A percentile compares a stretch with the other conserved stretches of the same genome.
phyloP scores from a whole-genome alignment of 805 yeast species.

The Yarrowia sp. region DNA sequence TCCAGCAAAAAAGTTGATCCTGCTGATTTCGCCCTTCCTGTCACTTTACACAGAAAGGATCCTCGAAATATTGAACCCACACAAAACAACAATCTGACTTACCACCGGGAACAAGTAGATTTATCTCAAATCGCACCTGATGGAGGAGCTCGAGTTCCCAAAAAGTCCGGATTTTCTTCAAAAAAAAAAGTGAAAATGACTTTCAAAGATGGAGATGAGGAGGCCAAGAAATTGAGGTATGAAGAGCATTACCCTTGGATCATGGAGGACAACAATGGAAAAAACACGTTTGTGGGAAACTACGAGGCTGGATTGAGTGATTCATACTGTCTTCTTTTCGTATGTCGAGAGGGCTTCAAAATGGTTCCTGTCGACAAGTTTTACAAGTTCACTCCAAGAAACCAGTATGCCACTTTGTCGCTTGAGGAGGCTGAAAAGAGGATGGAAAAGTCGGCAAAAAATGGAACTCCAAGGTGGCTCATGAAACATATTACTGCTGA shows the following conservation, averaged over 20 bases:
- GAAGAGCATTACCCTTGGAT: slow-evolving; percentile 99
- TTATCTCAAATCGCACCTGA: slow-evolving; percentile 74
- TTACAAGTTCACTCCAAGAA: slow-evolving; percentile 89
- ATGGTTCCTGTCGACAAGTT: slow-evolving; percentile 95
- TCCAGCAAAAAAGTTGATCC: slow-evolving; percentile 72
- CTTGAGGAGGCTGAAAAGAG: slow-evolving; percentile 95
- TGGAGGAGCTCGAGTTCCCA: slow-evolving; percentile 76
- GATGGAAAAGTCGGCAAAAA: slow-evolving; percentile 65
- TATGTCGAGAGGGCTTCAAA: slow-evolving; percentile 83
- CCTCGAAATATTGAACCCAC: slow-evolving; percentile 83
- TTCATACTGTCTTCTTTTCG: slow-evolving; percentile 75
- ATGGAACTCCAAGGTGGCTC: slow-evolving; percentile 88
- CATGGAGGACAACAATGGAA: slow-evolving; percentile 91
- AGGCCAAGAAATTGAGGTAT: slow-evolving; percentile 77
- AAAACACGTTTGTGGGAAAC: slow-evolving; percentile 91
- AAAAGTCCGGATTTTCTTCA: slow-evolving; percentile 47
- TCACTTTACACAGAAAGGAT: slow-evolving; percentile 87
- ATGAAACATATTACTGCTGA: slow-evolving; percentile 82
- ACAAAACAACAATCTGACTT: no score
- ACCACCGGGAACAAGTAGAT: slow-evolving; percentile 40
- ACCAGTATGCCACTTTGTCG: slow-evolving; percentile 88
- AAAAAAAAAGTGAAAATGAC: slow-evolving; percentile 68
- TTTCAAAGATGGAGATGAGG: slow-evolving; percentile 72
- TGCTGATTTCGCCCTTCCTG: slow-evolving; percentile 72
- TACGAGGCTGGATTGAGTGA: slow-evolving; percentile 91